These are phyloP conservation scores for Hygrocybe punicea DNA, from an alignment of 768 basidiomycete species.

Conservation along the genomic window DNA sequence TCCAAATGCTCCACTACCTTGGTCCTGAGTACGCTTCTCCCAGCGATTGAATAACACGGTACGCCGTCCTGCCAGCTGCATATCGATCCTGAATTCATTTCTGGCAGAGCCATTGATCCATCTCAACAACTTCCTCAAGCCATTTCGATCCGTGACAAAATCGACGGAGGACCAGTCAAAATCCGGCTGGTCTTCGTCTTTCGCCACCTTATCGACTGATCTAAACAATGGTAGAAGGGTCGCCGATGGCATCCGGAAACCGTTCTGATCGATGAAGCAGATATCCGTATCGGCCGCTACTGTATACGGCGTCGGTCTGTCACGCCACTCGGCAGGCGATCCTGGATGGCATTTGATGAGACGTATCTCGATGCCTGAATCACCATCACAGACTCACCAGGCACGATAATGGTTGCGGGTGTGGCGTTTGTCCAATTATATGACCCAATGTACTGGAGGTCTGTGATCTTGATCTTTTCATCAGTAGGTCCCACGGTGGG, in stretches of 20 bases:
- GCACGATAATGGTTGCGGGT: slow-evolving; percentile 50
- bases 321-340: slow-evolving; percentile 56
- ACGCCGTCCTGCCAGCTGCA: slow-evolving; percentile 54
- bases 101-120: slow-evolving; percentile 45
- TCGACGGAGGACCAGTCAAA: slow-evolving; percentile 46
- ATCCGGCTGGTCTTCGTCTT: slow-evolving; percentile 29
- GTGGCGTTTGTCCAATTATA: slow-evolving; percentile 51
- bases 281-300: slow-evolving; percentile 54
- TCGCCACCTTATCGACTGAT: slow-evolving; percentile 47
- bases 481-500: slow-evolving; percentile 20
- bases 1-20: slow-evolving; percentile 48
- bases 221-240: slow-evolving; percentile 54
- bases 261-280: slow-evolving; percentile 59
- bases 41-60: slow-evolving; percentile 66
- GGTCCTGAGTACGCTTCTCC: slow-evolving; percentile 39
- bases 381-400: slow-evolving; percentile 23
- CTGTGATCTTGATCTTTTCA: slow-evolving; percentile 35
- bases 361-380: not conserved
- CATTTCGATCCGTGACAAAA: slow-evolving; percentile 63
- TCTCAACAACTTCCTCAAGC: slow-evolving; percentile 57
- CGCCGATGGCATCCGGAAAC: slow-evolving; percentile 36
- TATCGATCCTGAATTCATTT: slow-evolving; percentile 63
- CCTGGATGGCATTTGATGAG: slow-evolving; percentile 37
- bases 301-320: slow-evolving; percentile 45
- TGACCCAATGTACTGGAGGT: slow-evolving; percentile 42